Base-by-base conservation (phyloP, 768 basidiomycete species). In the Lactarius akahatsu region DNA sequence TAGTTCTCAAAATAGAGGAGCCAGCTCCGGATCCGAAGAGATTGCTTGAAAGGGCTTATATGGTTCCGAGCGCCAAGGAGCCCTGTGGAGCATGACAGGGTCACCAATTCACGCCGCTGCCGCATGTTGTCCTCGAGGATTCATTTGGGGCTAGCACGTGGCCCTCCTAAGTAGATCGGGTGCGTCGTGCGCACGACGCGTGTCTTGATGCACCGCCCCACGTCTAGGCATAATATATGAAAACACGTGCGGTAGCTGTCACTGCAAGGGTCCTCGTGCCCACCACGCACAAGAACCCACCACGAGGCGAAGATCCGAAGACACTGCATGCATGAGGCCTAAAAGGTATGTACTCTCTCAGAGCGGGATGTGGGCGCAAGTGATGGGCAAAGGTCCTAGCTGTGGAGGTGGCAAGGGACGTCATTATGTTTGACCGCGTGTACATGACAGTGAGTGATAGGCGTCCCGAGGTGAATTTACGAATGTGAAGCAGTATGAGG, bases 51-150 rank as follows among this genome's bases (percentile, higher is more conserved):
- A 52, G 4, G 13, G 50, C 13, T 45, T 8, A n/a, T 45, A 45
- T 45, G 43, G 43, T 26, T 52, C 47, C 11, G 47, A 50, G n/a
- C 47, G 8, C 45, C n/a, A 47, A 26, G n/a, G 50, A 4, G n/a
- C 23, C 11, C 23, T 50, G n/a, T 47, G 45, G 18, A 47, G 47
- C 7, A 23, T 4, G 7, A 8, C 36, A 38, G 36, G 36, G 36
- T 11, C 16, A 18, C 7, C 55, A 30, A 5, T 32, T 56, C 43
- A 63, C 41, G 57, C 34, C 20, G 20, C 41, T 20, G 36, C 57
- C 36, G 28, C 57, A 58, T 40, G 57, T 38, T 18, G 13, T 40
- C 63, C 63, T 52, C n/a, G 63, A 64, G 63, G 63, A 38, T 52
- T 64, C 52, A 32, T 34, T 57, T 36, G 18, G 20, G 26, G 20